Base-by-base conservation (phyloP, 495 filamentous ascomycete genomes). In the Hypoxylon intermedium region DNA sequence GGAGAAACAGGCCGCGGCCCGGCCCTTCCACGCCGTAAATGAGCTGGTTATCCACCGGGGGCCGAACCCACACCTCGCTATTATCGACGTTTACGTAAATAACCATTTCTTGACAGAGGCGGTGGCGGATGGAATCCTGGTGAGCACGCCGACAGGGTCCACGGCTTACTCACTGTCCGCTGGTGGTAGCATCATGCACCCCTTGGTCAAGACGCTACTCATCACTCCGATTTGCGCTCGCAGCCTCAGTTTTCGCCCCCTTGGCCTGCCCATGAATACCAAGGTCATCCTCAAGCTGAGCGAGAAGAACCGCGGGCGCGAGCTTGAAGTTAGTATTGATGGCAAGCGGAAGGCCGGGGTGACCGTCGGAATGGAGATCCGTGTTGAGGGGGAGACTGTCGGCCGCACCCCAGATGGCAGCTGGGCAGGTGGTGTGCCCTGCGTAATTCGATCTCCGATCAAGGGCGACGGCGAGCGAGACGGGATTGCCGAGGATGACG, bases 101-200 rank as follows among this genome's bases (percentile, higher is more conserved):
- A 85, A 86, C 7, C 86, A 91, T 44, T 92, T 92, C 62, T 78
- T 98, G 18, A 98, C 94, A 3, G 91, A 95, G 65, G 91, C 90
- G 0, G 92, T 97, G 20, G 91, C 92, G 0, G 94, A 98, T 66
- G 94, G 94, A 45, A 93, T 98, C 63, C 91, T 98, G 34, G 87
- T 97, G 38, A 90, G 86, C 23, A 97, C 94, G 0, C 94, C 94
- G 0, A 98, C 94, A 0, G 94, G 94, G 4, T 93, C 89, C 52
- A 98, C 94, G 0, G 95, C 94, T 1, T 98, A 98, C 78, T 92
- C 87, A 19, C 82, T 98, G n/a, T 90, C 86, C 62, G 87, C 87
- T 6, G 94, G 94, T 9, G 94, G 94, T n/a, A 90, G 86, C 66
- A 98, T 98, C 67, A 86, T 98, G 44, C 94, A 98, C 70, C 94